These are phyloP conservation scores for Cercospora sp. DNA, from an alignment of 2,329 filamentous ascomycete genomes.

Conservation along the genomic window DNA sequence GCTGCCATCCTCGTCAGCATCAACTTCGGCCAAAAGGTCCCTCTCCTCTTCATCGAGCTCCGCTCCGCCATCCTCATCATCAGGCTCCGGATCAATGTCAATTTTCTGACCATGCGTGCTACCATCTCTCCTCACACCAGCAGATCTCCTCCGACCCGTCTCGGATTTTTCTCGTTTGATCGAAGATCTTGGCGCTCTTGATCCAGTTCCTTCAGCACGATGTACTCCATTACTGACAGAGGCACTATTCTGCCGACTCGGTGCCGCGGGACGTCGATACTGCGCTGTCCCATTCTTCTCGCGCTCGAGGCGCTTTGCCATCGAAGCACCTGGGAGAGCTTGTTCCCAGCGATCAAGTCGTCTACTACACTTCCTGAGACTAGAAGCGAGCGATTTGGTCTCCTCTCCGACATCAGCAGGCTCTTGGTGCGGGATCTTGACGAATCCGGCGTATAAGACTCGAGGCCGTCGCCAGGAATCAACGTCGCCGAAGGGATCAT, in stretches of 20 bases:
- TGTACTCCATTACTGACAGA: conserved; percentile 17
- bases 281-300: conserved; percentile 19
- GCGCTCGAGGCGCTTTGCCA: conserved; percentile 30
- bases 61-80: conserved; percentile 34
- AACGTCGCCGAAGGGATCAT: conserved; percentile 29
- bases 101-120: conserved; percentile 20
- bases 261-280: background rate
- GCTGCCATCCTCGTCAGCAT: conserved; percentile 42
- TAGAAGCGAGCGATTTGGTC: conserved; percentile 64
- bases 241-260: conserved; percentile 21
- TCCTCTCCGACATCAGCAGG: conserved; percentile 77
- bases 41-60: conserved; percentile 43
- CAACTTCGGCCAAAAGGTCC: conserved; percentile 42
- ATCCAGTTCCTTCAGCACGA: conserved; percentile 19
- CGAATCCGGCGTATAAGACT: conserved; percentile 54
- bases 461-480: conserved; percentile 30
- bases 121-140: conserved; percentile 26
- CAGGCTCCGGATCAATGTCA: conserved; percentile 30
- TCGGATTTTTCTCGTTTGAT: conserved; percentile 11
- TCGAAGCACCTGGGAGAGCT: conserved; percentile 35
- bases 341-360: conserved; percentile 68
- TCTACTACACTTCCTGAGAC: conserved; percentile 63
- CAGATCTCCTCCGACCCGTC: conserved; percentile 1
- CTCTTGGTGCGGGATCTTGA: conserved; percentile 59
- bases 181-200: background rate